Conservation (phyloP, 768 basidiomycete genomes). For the Tylopilus sp. region DNA sequence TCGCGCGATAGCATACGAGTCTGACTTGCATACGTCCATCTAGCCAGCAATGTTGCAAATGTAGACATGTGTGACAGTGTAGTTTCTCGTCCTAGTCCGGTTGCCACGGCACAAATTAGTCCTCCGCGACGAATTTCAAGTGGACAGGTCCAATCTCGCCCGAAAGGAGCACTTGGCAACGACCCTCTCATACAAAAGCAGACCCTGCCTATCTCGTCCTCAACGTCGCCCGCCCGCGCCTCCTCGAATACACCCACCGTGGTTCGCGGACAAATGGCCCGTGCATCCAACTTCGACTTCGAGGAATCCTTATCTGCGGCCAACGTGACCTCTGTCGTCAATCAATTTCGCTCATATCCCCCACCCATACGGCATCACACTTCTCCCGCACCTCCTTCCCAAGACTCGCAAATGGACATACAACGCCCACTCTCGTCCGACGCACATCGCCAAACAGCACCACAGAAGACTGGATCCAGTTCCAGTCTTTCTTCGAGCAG, state of each 20-base stretch:
- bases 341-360: constrained; percentile 31
- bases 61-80: neutral
- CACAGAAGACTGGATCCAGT: constrained; percentile 27
- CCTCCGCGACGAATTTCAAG: constrained; percentile 7
- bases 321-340: constrained; percentile 29
- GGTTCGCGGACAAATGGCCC: constrained; percentile 21
- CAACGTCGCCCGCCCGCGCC: neutral
- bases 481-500: constrained; percentile 20
- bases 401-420: constrained; percentile 2
- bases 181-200: constrained; percentile 1
- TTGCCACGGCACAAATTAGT: constrained; percentile 17
- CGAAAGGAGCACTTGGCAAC: constrained; percentile 16
- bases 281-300: constrained; percentile 23
- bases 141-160: constrained; percentile 4
- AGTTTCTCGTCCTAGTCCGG: constrained; percentile 6
- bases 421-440: constrained; percentile 6
- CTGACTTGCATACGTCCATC: constrained; percentile 2
- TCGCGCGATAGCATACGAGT: neutral
- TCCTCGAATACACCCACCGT: constrained; percentile 15
- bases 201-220: neutral
- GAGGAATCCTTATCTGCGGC: constrained; percentile 29
- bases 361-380: constrained; percentile 21
- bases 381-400: constrained; percentile 21
- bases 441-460: constrained; percentile 5
- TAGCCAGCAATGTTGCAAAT: constrained; percentile 6